Evolutionary conservation across 176 grass and related monocot genomes (phyloP), one percentile per base, ranked within the genome.

Genomic region (Lolium rigidum): DNA sequence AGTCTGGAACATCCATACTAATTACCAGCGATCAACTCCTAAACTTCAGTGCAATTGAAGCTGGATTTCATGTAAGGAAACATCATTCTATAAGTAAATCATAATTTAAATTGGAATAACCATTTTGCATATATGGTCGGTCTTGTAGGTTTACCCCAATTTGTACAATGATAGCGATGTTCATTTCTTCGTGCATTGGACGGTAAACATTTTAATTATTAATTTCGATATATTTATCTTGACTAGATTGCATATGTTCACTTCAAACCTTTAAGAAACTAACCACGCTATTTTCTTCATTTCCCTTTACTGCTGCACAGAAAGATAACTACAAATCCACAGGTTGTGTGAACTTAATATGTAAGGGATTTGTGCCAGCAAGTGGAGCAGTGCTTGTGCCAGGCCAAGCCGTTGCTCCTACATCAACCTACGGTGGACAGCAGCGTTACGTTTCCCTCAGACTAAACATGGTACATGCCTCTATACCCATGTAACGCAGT

Each of bases 1-100:
- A 61, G 58, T 76, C 48, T 52, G 73, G 55, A 47, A 52, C 82
- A 60, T 85, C 75, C 10, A 80, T 85, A 89, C 17, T 83, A 54
- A 62, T 41, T 9, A 26, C 38, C 28, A 52, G 61, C 13, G 2
- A 37, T 64, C 14, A 64, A 22, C 1, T 76, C 15, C 47, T 52
- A 16, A 41, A 24, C 55, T 43, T 79, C 20, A 79, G n/a, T 9
- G 76, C 55, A 59, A 49, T 52, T 31, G 46, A 54, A 52, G 76
- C 76, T 41, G 76, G 76, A 21, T 79, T 79, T 60, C 76, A 79
- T 7, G 76, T 79, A 79, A 79, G 58, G 7, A 55, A 78, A 21
- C 3, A 76, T 6, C 17, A 54, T 78, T 22, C 0, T 59, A 22
- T 3, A 74, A 5, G 3, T 14, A 79, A 21, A 24, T 79, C 22